Evolutionary conservation across 805 yeast genomes (phyloP), one percentile per base, ranked within the genome.

Genomic region (Cyberlindnera mycetangii): DNA sequence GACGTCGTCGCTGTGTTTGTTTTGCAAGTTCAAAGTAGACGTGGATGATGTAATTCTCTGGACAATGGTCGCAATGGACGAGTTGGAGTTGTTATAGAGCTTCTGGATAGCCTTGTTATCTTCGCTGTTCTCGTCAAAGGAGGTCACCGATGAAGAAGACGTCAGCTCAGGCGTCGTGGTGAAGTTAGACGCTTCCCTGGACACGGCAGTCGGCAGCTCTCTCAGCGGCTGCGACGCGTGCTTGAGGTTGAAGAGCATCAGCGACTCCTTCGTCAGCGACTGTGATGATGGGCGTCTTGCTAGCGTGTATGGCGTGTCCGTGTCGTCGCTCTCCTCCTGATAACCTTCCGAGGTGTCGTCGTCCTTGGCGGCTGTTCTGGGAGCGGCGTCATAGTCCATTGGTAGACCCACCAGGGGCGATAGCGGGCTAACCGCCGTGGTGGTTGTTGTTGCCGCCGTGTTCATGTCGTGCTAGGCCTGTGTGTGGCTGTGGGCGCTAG

Each of bases 21-120:
- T 27, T 15, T 41, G 38, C 5, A 56, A 19, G 39, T 48, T 52
- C 41, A 56, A 37, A 3, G 60, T 56, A 2, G 60, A 47, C 1
- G 52, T 56, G 9, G 59, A 54, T 15, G 59, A 54, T 12, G 54
- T 37, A n/a, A 52, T 24, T 32, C 50, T 47, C 37, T 53, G 56
- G 2, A 58, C 60, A 28, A 58, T 39, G 3, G 61, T 58, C 10
- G 60, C 56, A 25, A 52, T 43, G 2, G 61, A 58, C 2, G 59
- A 50, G 46, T 48, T 53, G 3, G 60, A 53, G 46, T 44, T 44
- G 40, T 37, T 44, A 42, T 44, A 50, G 5, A 49, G 42, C 20
- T 36, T 44, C 17, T 44, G 46, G 14, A 41, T 17, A 9, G 49
- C 49, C 28, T 47, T 44, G 22, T 47, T 52, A 30, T 52, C 58